Base-by-base conservation (phyloP, 352 stramenopile species). In the Peronospora farinosa region DNA sequence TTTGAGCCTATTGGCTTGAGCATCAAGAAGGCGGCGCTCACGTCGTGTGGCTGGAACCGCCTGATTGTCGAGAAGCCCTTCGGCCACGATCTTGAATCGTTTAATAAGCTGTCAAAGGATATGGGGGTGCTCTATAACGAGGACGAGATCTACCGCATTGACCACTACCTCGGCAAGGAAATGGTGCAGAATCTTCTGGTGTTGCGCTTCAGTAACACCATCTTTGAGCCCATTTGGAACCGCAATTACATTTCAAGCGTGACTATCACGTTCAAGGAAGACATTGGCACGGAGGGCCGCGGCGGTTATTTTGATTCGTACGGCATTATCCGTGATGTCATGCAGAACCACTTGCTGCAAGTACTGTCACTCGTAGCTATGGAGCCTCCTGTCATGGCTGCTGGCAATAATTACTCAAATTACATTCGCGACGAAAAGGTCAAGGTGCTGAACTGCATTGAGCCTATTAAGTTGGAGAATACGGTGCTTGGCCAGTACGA, bases 31-130 rank as follows among this genome's bases (percentile, higher is more conserved):
- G 72, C 77, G 28, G 88, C 76, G 28, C 84, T 98, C 33, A 81
- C 88, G n/a, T 67, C 66, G 35, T 81, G 59, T 30, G 95, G 93
- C 35, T 99, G 93, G 86, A 98, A 95, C 47, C 78, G 96, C 17
- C 79, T 99, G 17, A 96, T 99, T 40, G 82, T 99, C 5, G 96
- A 99, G 71, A 99, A 99, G 67, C 96, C 97, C 0, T 99, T 99
- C 66, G 96, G 97, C 41, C 82, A 94, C 41, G 96, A 99, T 68
- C 76, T 96, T 37, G 69, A 86, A 50, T 96, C 78, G 28, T 98
- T 95, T 63, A 77, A 92, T 57, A 75, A 97, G 53, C 78, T 98
- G 9, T 85, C 95, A 38, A 41, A 64, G 39, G 84, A 93, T 42
- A 85, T 98, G 62, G 65, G 74, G 2, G 65, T 77, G 44, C 72